phyloP scores from a whole-genome alignment of 257 asterid species.

The Solanum chmielewskii region DNA sequence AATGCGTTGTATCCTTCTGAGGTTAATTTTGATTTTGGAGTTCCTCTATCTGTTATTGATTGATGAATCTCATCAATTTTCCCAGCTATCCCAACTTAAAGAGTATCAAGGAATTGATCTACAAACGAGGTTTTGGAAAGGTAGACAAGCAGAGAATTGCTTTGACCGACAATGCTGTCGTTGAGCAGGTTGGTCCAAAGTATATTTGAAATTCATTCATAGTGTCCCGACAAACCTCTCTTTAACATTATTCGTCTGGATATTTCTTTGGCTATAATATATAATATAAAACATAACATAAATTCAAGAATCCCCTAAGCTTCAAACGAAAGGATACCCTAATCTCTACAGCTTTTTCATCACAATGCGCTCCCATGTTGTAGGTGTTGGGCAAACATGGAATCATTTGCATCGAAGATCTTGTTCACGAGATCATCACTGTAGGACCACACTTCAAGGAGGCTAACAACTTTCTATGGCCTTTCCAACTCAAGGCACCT shows the following conservation, averaged over 20 bases:
- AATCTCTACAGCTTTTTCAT: not conserved
- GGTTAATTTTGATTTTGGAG: not conserved
- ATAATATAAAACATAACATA: not conserved
- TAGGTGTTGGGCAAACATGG: conserved; percentile 39
- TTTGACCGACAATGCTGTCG: conserved; percentile 51
- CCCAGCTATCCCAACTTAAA: conserved; percentile 60
- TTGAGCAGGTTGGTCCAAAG: conserved; percentile 39
- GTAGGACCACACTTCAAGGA: conserved; percentile 53
- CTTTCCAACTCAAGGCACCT: conserved; percentile 53
- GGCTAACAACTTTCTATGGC: conserved; percentile 59
- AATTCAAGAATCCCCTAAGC: not conserved
- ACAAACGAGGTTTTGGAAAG: conserved; percentile 70
- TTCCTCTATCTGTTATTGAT: not conserved
- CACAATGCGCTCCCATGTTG: not conserved
- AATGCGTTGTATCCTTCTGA: not conserved
- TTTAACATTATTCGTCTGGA: not conserved
- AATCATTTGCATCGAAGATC: conserved; percentile 42
- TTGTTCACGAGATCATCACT: conserved; percentile 39
- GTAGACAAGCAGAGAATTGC: conserved; percentile 64
- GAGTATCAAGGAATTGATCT: conserved; percentile 53
- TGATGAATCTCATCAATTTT: not conserved
- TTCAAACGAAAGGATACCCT: not conserved
- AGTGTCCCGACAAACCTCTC: not conserved
- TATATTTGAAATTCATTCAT: not conserved
- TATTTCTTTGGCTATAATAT: not conserved